Conservation (phyloP, 2,329 filamentous ascomycete genomes). For the Lachnellula willkommii region DNA sequence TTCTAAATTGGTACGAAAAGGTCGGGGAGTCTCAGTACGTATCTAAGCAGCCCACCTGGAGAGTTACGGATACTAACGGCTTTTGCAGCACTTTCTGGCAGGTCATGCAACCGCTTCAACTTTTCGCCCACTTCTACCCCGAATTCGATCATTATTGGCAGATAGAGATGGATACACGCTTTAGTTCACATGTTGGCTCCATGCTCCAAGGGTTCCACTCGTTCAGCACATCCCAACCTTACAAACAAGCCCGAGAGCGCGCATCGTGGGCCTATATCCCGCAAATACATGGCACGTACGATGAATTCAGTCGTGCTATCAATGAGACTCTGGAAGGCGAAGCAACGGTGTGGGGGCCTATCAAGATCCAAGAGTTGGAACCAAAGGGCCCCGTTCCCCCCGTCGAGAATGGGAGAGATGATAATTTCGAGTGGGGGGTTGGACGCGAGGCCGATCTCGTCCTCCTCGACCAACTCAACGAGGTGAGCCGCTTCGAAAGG, state of each 20-base stretch:
- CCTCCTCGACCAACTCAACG: slow-evolving; percentile 31
- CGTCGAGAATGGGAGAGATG: slow-evolving; percentile 50
- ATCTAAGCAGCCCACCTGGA: no score
- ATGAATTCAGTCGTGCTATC: slow-evolving; percentile 58
- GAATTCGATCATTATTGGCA: slow-evolving; percentile 59
- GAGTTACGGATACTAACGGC: no score
- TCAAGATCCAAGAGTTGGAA: slow-evolving; percentile 52
- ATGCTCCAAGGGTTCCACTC: slow-evolving; percentile 60
- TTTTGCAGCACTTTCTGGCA: no score
- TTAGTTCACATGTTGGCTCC: slow-evolving; percentile 77
- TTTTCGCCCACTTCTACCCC: slow-evolving; percentile 69
- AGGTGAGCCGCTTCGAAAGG: no score
- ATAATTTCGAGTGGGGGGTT: slow-evolving; percentile 70
- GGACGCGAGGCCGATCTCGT: slow-evolving; percentile 68
- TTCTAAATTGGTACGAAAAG: slow-evolving; percentile 56
- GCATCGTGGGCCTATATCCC: slow-evolving; percentile 70
- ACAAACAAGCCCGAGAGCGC: slow-evolving; percentile 69
- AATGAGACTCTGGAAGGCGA: slow-evolving; percentile 42
- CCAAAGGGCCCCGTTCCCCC: slow-evolving; percentile 62
- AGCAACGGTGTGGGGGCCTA: slow-evolving; percentile 55
- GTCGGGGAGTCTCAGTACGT: slow-evolving; percentile 35
- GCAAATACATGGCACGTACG: slow-evolving; percentile 59
- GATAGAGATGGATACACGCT: slow-evolving; percentile 79
- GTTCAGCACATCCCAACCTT: slow-evolving; percentile 63
- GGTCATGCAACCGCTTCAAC: slow-evolving; percentile 56